Percentiles rank a stretch among this genome's conserved stretches.
Evolutionary conservation across 495 filamentous ascomycete species (phyloP).

Genomic region (Daldinia bambusicola): DNA sequence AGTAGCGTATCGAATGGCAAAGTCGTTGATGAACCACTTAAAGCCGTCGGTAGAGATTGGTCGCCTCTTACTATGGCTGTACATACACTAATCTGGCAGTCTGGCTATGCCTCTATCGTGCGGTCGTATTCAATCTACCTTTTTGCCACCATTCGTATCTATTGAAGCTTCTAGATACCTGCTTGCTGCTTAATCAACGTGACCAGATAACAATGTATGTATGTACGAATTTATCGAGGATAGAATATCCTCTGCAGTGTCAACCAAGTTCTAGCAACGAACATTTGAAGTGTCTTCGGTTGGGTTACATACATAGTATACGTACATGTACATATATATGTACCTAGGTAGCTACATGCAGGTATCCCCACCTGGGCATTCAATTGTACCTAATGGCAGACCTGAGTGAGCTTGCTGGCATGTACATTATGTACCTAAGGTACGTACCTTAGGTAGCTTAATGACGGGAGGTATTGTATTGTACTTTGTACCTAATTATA

Average conservation of each 20-base stretch:
- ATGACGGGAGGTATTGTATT: too few species aligned
- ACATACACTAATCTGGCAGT: too few species aligned
- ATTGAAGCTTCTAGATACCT: neutral
- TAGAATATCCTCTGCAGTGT: neutral
- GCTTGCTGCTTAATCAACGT: constrained; percentile 3
- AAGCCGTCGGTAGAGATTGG: neutral
- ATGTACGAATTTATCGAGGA: neutral
- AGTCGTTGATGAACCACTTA: neutral
- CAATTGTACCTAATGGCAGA: too few species aligned
- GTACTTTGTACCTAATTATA: neutral
- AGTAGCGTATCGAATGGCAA: neutral
- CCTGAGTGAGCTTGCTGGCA: too few species aligned
- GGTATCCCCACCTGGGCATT: neutral
- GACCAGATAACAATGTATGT: neutral
- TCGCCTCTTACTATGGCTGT: neutral
- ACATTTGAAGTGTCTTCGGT: constrained; percentile 2
- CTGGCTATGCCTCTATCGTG: neutral
- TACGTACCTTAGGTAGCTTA: too few species aligned
- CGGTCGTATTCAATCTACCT: neutral
- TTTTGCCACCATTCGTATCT: neutral
- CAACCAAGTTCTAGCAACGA: too few species aligned
- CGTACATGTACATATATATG: neutral
- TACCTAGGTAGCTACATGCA: neutral
- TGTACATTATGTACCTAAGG: neutral
- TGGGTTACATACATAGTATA: constrained; percentile 11